These are phyloP conservation scores for Candida hungchunana DNA, from an alignment of 805 yeast species.

Conservation along the genomic window DNA sequence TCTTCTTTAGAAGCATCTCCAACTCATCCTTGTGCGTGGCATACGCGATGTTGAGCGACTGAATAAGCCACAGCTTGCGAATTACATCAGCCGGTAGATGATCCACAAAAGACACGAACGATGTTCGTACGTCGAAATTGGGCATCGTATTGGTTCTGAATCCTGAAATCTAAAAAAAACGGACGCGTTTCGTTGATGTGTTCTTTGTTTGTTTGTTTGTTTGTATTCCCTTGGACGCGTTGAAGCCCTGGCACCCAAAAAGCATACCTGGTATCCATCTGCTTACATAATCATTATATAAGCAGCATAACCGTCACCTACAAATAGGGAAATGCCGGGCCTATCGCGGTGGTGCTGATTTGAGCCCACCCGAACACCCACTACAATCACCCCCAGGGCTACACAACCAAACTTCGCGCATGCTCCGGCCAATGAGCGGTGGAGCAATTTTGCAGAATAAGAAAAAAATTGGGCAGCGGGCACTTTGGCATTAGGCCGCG, in stretches of 20 bases:
- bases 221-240: too few relatives aligned
- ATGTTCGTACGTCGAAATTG: slow-evolving; percentile 33
- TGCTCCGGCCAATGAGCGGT: slow-evolving; percentile 25
- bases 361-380: not conserved
- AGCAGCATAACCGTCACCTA: too few relatives aligned
- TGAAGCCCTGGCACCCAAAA: too few relatives aligned
- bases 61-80: slow-evolving; percentile 38
- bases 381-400: slow-evolving; percentile 7
- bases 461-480: slow-evolving; percentile 12
- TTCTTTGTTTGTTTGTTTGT: too few relatives aligned
- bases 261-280: too few relatives aligned
- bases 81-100: slow-evolving; percentile 42
- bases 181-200: too few relatives aligned
- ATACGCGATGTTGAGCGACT: slow-evolving; percentile 29
- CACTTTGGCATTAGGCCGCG: slow-evolving; percentile 4
- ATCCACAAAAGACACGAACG: slow-evolving; percentile 36
- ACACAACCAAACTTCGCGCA: slow-evolving; percentile 4
- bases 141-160: slow-evolving; percentile 8
- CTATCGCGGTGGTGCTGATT: too few relatives aligned
- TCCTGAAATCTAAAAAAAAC: too few relatives aligned
- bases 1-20: slow-evolving; percentile 12
- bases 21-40: slow-evolving; percentile 16
- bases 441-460: slow-evolving; percentile 17
- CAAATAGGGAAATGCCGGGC: not conserved
- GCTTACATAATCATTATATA: too few relatives aligned